phyloP scores from a whole-genome alignment of 805 yeast genomes.

The Torulaspora maleeae region DNA sequence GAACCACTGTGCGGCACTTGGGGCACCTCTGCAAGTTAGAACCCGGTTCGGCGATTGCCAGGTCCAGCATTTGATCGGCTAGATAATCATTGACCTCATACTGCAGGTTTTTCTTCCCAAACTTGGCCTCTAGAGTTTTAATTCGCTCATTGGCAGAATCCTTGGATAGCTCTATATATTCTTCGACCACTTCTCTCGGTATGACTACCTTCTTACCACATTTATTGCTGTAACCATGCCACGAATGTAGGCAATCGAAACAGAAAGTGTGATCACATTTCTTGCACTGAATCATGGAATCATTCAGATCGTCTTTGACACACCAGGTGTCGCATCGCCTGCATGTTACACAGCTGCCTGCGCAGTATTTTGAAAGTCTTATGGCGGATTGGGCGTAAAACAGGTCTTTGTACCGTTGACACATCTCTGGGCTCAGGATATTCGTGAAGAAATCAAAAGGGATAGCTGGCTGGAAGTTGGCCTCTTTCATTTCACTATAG shows the following conservation, averaged over 20 bases:
- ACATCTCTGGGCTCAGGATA: constrained; percentile 30
- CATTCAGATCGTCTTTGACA: constrained; percentile 44
- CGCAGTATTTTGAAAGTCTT: constrained; percentile 42
- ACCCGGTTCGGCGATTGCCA: constrained; percentile 40
- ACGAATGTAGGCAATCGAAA: constrained; percentile 50
- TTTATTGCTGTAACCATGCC: constrained; percentile 51
- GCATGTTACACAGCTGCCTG: constrained; percentile 47
- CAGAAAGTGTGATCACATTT: constrained; percentile 53
- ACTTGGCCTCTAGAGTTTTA: constrained; percentile 37
- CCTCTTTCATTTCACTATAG: constrained; percentile 33
- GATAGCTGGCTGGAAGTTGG: constrained; percentile 42
- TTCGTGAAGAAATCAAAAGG: constrained; percentile 34
- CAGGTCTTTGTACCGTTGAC: constrained; percentile 40
- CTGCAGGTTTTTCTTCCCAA: constrained; percentile 44
- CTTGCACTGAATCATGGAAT: constrained; percentile 46
- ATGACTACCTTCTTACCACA: constrained; percentile 40
- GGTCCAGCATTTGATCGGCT: constrained; percentile 46
- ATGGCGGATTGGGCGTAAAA: constrained; percentile 41
- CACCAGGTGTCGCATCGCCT: constrained; percentile 50
- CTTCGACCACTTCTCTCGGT: constrained; percentile 33
- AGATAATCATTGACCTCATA: constrained; percentile 43
- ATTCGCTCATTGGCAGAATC: constrained; percentile 31
- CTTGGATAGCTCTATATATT: constrained; percentile 36
- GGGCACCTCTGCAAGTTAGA: constrained; percentile 50
- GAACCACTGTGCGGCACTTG: constrained; percentile 44